Evolutionary conservation across 2,329 filamentous ascomycete genomes (phyloP).

Genomic region (Ophiostoma quercus): DNA sequence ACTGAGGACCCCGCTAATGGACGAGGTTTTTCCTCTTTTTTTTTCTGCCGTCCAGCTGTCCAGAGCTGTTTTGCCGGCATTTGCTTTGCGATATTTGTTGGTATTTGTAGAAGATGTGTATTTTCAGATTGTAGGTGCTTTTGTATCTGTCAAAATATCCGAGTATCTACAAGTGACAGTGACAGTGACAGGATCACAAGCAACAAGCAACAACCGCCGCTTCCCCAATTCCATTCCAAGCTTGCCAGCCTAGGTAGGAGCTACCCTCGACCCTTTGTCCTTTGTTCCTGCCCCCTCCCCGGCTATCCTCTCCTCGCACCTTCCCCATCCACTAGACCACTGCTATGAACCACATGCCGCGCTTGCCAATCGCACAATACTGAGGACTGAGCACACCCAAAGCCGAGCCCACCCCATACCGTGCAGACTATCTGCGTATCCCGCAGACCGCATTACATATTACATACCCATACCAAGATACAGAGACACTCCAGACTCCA

Average conservation of each 20-base stretch:
- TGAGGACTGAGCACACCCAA: not conserved
- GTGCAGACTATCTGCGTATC: not conserved
- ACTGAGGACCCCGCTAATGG: conserved; percentile 22
- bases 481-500: not conserved
- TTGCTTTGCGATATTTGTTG: not conserved
- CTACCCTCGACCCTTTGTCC: not conserved
- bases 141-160: too few species aligned
- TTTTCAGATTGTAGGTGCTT: not conserved
- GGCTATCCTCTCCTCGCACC: not conserved
- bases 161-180: too few species aligned
- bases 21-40: conserved; percentile 19
- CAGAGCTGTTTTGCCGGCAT: not conserved
- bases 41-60: not conserved
- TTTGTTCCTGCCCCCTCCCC: not conserved
- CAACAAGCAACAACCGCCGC: not conserved
- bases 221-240: not conserved
- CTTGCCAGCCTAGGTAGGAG: not conserved
- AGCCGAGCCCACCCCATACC: not conserved
- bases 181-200: too few species aligned
- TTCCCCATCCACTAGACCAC: not conserved
- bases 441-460: conserved; percentile 9
- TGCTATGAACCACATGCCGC: conserved; percentile 5
- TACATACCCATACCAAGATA: too few species aligned
- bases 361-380: not conserved
- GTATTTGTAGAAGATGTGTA: not conserved